phyloP scores from a whole-genome alignment of 768 basidiomycete species.

The Lentinula sp. region DNA sequence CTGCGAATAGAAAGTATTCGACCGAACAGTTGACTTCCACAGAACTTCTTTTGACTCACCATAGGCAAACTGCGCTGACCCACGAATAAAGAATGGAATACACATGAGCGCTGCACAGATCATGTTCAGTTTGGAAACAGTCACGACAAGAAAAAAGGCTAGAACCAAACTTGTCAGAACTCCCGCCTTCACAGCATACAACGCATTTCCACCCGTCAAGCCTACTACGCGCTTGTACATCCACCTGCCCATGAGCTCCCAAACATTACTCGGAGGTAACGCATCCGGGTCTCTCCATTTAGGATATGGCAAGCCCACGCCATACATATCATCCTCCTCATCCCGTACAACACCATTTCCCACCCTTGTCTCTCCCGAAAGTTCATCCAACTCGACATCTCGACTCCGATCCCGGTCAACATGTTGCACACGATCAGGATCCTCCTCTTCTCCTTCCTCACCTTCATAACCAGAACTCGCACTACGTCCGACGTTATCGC shows the following conservation, averaged over 20 bases:
- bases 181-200: constrained; percentile 71
- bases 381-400: background rate
- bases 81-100: constrained; percentile 52
- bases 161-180: constrained; percentile 40
- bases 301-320: constrained; percentile 34
- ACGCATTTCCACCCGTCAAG: constrained; percentile 49
- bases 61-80: constrained; percentile 52
- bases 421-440: constrained; percentile 45
- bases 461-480: constrained; percentile 24
- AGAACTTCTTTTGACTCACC: constrained; percentile 25
- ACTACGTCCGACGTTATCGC: background rate
- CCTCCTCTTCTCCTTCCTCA: constrained; percentile 56
- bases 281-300: constrained; percentile 67
- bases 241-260: constrained; percentile 46
- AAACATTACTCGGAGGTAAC: constrained; percentile 54
- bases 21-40: background rate
- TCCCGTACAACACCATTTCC: constrained; percentile 32
- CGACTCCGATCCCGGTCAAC: background rate
- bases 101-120: constrained; percentile 41
- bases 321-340: constrained; percentile 11
- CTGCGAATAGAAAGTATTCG: constrained; percentile 22
- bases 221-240: constrained; percentile 33
- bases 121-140: background rate
- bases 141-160: background rate
- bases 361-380: background rate